A percentile compares a stretch with the other conserved stretches of the same genome.
These are phyloP conservation scores for Speleostelium caveatum DNA, from an alignment of 78 protist genomes.

Conservation along the genomic window DNA sequence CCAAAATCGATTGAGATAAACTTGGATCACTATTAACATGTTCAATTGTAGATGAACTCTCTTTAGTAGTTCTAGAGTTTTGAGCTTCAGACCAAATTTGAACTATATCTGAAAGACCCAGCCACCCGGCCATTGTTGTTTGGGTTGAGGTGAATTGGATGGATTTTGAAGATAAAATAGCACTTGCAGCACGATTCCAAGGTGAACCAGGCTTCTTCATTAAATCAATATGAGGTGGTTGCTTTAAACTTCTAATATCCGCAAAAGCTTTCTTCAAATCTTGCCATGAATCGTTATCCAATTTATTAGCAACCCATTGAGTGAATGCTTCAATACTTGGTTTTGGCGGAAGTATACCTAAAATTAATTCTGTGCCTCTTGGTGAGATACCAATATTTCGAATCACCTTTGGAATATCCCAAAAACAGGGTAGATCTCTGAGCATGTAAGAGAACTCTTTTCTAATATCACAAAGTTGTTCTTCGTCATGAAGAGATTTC, in stretches of 20 bases:
- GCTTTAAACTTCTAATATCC: neutral
- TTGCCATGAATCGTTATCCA: neutral
- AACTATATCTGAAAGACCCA: slow-evolving; percentile 7
- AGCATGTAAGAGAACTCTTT: neutral
- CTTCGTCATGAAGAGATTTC: neutral
- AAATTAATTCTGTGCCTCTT: neutral
- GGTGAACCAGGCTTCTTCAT: neutral
- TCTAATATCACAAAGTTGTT: neutral
- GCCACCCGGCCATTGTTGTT: slow-evolving; percentile 3
- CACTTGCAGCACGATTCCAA: slow-evolving; percentile 3
- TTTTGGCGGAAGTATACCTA: neutral
- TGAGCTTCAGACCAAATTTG: slow-evolving; percentile 21
- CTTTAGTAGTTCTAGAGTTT: neutral
- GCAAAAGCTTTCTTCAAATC: neutral
- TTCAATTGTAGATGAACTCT: neutral
- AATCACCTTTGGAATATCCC: neutral
- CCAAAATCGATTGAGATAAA: neutral
- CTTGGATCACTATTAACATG: neutral
- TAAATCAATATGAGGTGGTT: neutral
- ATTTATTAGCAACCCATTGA: slow-evolving; percentile 10
- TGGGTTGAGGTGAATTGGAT: neutral
- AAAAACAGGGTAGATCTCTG: neutral
- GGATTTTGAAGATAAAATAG: neutral
- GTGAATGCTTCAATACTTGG: slow-evolving; percentile 5
- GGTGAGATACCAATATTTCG: neutral